Evolutionary conservation across 352 stramenopile species (phyloP).

Genomic region (Phytophthora constricta): DNA sequence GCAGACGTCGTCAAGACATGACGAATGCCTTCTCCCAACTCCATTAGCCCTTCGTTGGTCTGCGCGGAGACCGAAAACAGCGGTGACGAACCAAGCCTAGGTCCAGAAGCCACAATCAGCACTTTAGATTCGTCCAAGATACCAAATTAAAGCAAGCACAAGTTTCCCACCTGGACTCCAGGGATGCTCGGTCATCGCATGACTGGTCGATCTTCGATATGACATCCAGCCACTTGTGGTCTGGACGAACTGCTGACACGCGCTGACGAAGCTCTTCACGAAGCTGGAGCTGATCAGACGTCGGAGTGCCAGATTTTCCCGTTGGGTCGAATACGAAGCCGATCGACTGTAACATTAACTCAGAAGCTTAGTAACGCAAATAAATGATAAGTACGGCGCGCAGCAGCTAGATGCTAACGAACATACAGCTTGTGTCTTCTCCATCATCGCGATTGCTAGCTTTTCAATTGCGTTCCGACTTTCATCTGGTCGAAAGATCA

Average conservation of each 20-base stretch:
- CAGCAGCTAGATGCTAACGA: conserved; percentile 4
- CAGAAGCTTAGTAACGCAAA: conserved; percentile 11
- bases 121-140: background rate
- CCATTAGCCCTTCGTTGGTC: conserved; percentile 78
- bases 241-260: conserved; percentile 42
- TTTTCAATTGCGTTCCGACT: conserved; percentile 81
- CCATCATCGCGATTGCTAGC: conserved; percentile 74
- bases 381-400: background rate
- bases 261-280: conserved; percentile 74
- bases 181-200: conserved; percentile 41
- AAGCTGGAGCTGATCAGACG: conserved; percentile 68
- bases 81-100: conserved; percentile 29
- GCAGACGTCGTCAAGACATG: conserved; percentile 46
- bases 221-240: conserved; percentile 85
- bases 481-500: conserved; percentile 70
- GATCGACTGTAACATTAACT: conserved; percentile 58
- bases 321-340: conserved; percentile 89
- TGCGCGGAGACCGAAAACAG: conserved; percentile 65
- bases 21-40: conserved; percentile 65
- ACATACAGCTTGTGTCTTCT: conserved; percentile 73
- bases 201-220: conserved; percentile 86
- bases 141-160: background rate
- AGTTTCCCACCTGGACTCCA: conserved; percentile 43
- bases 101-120: background rate
- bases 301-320: conserved; percentile 62